Evolutionary conservation across 1,139 yeast genomes (phyloP).

Genomic region (Torulaspora globosa): DNA sequence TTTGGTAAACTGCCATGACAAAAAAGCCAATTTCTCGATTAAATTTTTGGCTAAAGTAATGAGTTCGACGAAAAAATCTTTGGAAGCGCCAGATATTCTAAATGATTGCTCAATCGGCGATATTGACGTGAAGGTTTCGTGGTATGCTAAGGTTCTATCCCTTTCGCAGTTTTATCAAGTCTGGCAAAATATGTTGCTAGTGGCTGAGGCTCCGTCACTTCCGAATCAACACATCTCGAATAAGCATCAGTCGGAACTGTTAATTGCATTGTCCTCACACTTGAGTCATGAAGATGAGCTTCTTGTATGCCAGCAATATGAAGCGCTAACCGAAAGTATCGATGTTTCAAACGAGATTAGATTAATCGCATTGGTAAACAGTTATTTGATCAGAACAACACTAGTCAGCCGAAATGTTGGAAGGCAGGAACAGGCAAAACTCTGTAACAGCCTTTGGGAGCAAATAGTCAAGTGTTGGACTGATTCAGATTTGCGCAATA

Average conservation of each 20-base stretch:
- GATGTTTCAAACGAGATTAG: slow-evolving; percentile 20
- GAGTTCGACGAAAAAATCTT: slow-evolving; percentile 19
- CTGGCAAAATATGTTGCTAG: slow-evolving; percentile 24
- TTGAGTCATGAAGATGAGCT: slow-evolving; percentile 8
- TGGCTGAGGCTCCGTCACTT: slow-evolving; percentile 8
- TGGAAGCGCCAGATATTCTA: slow-evolving; percentile 7
- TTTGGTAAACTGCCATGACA: slow-evolving; percentile 33
- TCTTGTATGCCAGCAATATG: slow-evolving; percentile 7
- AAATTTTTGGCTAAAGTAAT: slow-evolving; percentile 33
- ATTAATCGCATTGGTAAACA: slow-evolving; percentile 27
- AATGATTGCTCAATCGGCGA: slow-evolving; percentile 8
- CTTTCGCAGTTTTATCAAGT: slow-evolving; percentile 25
- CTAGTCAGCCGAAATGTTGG: slow-evolving; percentile 16
- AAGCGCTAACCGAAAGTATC: slow-evolving; percentile 7
- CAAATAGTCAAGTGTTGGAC: slow-evolving; percentile 17
- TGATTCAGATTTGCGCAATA: slow-evolving; percentile 19
- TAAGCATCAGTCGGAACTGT: slow-evolving; percentile 6
- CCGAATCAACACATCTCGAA: not conserved
- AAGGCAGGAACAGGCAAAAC: slow-evolving; percentile 11
- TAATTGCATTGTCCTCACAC: slow-evolving; percentile 18
- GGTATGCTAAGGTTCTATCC: slow-evolving; percentile 22
- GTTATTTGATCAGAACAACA: slow-evolving; percentile 21
- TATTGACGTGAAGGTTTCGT: slow-evolving; percentile 15
- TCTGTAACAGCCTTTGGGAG: slow-evolving; percentile 23
- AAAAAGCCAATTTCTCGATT: slow-evolving; percentile 31